Percentiles rank a stretch among this genome's conserved stretches.
phyloP scores from a whole-genome alignment of 176 grass and related monocot genomes.

The Ensete ventricosum region DNA sequence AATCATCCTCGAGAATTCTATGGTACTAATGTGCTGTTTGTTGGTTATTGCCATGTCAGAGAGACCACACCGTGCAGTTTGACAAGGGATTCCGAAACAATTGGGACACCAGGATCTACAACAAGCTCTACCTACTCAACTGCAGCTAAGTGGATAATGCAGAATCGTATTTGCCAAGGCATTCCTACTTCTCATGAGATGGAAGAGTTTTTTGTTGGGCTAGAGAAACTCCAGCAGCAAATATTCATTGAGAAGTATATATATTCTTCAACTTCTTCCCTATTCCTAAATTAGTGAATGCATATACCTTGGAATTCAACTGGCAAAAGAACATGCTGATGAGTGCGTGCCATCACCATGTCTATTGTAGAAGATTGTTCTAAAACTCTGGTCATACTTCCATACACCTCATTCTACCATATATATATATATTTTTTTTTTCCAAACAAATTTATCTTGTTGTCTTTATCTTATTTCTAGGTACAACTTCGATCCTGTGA shows the following conservation, averaged over 20 bases:
- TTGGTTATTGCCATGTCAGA: constrained; percentile 22
- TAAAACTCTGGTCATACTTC: neutral
- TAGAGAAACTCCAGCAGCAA: constrained; percentile 32
- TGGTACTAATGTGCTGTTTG: neutral
- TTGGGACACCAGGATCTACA: constrained; percentile 24
- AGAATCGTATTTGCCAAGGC: constrained; percentile 1
- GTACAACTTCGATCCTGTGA: constrained; percentile 24
- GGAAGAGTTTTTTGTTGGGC: constrained; percentile 23
- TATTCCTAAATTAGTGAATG: no score
- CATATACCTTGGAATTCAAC: no score
- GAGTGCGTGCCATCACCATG: no score
- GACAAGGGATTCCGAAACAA: constrained; percentile 16
- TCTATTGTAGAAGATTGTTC: neutral
- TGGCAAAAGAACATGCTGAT: no score
- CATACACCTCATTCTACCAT: neutral
- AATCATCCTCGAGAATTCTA: neutral
- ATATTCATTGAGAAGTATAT: constrained; percentile 36
- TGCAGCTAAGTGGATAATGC: neutral
- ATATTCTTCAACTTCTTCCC: neutral
- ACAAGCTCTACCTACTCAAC: constrained; percentile 14
- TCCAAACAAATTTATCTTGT: neutral
- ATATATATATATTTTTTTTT: no score
- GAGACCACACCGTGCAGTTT: constrained; percentile 37
- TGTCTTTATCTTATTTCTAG: neutral
- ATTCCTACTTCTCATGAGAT: constrained; percentile 20